Evolutionary conservation across 768 basidiomycete species (phyloP).

Genomic region (Mycena rebaudengoi): DNA sequence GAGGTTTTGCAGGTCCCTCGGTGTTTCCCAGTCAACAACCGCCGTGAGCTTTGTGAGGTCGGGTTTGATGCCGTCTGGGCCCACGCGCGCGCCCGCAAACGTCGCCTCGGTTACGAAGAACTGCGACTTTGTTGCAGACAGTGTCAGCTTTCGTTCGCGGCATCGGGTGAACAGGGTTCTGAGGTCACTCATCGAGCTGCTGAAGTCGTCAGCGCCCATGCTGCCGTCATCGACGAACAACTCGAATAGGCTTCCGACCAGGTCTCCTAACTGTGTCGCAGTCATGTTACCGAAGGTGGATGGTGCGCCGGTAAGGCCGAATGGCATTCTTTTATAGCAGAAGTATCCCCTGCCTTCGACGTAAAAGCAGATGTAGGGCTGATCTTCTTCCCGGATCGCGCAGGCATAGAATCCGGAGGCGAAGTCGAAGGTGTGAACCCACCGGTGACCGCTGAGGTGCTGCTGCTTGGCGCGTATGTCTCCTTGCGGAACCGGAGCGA

Average conservation of each 20-base stretch:
- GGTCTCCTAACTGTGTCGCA: conserved; percentile 32
- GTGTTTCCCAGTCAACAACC: conserved; percentile 42
- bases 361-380: conserved; percentile 45
- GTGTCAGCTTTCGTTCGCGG: conserved; percentile 22
- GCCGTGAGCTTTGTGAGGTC: conserved; percentile 47
- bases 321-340: conserved; percentile 44
- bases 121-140: conserved; percentile 21
- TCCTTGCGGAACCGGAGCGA: conserved; percentile 43
- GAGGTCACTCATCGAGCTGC: neutral
- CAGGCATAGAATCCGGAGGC: conserved; percentile 45
- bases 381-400: conserved; percentile 24
- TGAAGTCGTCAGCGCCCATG: too few species aligned
- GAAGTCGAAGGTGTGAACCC: conserved; percentile 45
- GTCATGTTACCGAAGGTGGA: conserved; percentile 43
- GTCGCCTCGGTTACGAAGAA: conserved; percentile 45
- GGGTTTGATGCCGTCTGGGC: conserved; percentile 41
- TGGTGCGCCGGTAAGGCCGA: conserved; percentile 50
- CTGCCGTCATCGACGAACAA: conserved; percentile 24
- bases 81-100: conserved; percentile 44
- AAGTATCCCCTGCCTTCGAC: conserved; percentile 47
- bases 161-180: conserved; percentile 29
- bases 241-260: conserved; percentile 24
- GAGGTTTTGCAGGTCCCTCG: conserved; percentile 17
- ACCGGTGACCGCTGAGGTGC: conserved; percentile 43
- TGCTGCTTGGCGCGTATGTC: conserved; percentile 50